Evolutionary conservation across 345 rosid species (phyloP), one percentile per base, ranked within the genome.

Genomic region (Acer saccharum): DNA sequence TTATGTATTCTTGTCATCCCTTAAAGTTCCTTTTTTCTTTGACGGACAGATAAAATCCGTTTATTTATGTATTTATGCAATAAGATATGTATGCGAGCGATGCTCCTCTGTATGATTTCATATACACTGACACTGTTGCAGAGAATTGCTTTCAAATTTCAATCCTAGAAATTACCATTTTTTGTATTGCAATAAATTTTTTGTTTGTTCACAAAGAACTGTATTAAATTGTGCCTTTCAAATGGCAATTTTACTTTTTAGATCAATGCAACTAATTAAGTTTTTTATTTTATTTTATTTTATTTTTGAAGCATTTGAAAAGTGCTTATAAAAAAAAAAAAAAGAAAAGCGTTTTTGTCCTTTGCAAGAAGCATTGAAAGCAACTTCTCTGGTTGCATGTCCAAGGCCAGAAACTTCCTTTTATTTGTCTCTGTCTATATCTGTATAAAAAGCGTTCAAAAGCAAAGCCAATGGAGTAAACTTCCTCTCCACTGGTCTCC

Each of bases 61-160:
- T 14, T 69, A 41, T 77, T 81, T 68, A 55, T 77, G 80, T 78
- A 78, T 82, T 72, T 74, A 77, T 79, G 69, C 81, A 82, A 87
- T 82, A 84, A 87, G 83, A 76, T 77, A 35, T 73, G 78, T 74
- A 72, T 68, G 64, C 44, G 44, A 60, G 35, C 27, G 18, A 4
- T 23, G 25, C 65, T 66, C 65, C 35, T 65, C 10, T 46, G 69
- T 62, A 74, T 75, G 71, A 48, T 66, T 62, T 73, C n/a, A 21
- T 39, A 27, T 61, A 21, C 27, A 21, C 7, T 21, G 61, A 21
- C 27, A 21, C 7, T 21, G 61, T 21, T 73, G 23, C 23, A 1
- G 5, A 63, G 44, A 60, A 60, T n/a, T 60, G 64, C 64, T 18
- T 18, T n/a, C 11, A 21, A 21, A 20, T 60, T 60, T 7, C 5